phyloP scores from a whole-genome alignment of 2,329 filamentous ascomycete species.

The Didymellaceae sp. region DNA sequence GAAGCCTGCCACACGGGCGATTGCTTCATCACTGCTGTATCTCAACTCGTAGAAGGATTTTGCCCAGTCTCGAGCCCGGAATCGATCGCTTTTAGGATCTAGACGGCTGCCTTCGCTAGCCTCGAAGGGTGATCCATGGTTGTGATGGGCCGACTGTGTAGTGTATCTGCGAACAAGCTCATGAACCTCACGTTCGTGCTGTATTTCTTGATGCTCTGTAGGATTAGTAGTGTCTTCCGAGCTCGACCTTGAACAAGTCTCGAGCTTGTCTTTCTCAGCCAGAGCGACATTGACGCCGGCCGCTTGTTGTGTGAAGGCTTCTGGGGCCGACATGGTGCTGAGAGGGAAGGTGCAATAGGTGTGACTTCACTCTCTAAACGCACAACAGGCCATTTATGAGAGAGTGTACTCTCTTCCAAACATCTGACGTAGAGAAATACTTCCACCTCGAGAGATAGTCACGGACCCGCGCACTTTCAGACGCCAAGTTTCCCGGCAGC shows the following conservation, averaged over 20 bases:
- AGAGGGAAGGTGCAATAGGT: neutral
- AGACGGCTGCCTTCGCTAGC: slow-evolving; percentile 48
- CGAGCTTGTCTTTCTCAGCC: slow-evolving; percentile 1
- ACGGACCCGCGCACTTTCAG: neutral
- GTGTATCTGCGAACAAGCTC: slow-evolving; percentile 51
- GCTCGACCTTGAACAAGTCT: slow-evolving; percentile 23
- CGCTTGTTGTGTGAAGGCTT: neutral
- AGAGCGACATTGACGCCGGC: neutral
- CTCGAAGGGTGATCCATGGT: slow-evolving; percentile 40
- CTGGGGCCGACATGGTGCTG: slow-evolving; percentile 12
- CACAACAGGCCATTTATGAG: neutral
- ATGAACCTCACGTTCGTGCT: slow-evolving; percentile 23
- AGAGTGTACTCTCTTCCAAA: neutral
- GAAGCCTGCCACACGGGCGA: slow-evolving; percentile 64
- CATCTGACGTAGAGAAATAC: neutral
- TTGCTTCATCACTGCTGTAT: slow-evolving; percentile 55
- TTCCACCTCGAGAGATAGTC: neutral
- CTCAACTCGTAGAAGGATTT: slow-evolving; percentile 54
- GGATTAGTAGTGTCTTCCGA: slow-evolving; percentile 8
- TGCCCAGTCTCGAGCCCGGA: slow-evolving; percentile 53
- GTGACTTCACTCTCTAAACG: too few species aligned
- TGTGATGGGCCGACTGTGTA: slow-evolving; percentile 43
- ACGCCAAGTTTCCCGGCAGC: neutral
- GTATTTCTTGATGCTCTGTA: slow-evolving; percentile 7
- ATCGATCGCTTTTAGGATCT: slow-evolving; percentile 52